Conservation (phyloP, 2,329 filamentous ascomycete species). For the Penicillium oxalicum region DNA sequence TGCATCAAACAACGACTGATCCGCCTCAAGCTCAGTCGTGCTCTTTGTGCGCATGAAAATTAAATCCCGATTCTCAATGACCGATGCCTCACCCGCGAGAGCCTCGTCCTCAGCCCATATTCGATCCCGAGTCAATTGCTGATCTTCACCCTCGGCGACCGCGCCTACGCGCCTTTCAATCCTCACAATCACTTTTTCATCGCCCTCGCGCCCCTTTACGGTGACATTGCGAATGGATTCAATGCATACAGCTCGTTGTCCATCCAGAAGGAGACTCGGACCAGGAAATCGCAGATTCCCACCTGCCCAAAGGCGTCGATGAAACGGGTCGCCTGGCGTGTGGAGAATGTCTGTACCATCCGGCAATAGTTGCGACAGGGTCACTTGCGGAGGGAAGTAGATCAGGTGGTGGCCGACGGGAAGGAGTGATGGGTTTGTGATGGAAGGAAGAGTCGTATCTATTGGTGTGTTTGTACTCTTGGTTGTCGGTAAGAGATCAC, state of each 20-base stretch:
- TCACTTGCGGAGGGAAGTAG: slow-evolving; percentile 72
- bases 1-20: slow-evolving; percentile 20
- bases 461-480: slow-evolving; percentile 16
- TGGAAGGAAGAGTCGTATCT: slow-evolving; percentile 32
- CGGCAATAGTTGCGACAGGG: slow-evolving; percentile 57
- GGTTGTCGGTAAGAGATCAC: slow-evolving; percentile 46
- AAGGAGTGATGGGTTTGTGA: slow-evolving; percentile 23
- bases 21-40: slow-evolving; percentile 28
- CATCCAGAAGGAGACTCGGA: slow-evolving; percentile 28
- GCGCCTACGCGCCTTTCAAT: slow-evolving; percentile 50
- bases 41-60: slow-evolving; percentile 56
- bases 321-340: slow-evolving; percentile 65
- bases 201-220: slow-evolving; percentile 47
- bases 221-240: slow-evolving; percentile 46
- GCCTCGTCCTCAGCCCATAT: slow-evolving; percentile 42
- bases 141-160: slow-evolving; percentile 33
- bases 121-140: slow-evolving; percentile 32
- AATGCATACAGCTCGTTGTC: slow-evolving; percentile 37
- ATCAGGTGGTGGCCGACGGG: slow-evolving; percentile 67
- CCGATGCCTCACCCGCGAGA: slow-evolving; percentile 37
- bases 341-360: slow-evolving; percentile 84
- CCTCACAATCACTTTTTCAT: slow-evolving; percentile 55
- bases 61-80: slow-evolving; percentile 56
- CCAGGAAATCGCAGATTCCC: slow-evolving; percentile 58
- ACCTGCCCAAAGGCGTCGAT: slow-evolving; percentile 81